Evolutionary conservation across 2,329 filamentous ascomycete genomes (phyloP).

Genomic region (Monosporascus sp.): DNA sequence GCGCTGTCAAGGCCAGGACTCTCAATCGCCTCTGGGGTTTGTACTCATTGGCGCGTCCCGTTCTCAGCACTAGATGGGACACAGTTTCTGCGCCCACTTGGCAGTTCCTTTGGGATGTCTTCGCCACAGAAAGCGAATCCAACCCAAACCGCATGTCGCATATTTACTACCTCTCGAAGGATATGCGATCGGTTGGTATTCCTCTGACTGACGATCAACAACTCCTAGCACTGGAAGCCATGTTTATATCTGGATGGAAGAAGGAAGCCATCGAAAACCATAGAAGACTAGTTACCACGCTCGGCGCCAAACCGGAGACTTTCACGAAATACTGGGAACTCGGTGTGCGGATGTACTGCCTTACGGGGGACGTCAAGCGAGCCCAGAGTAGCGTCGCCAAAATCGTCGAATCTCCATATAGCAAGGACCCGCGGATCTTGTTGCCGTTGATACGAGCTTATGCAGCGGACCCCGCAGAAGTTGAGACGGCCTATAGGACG

Average conservation of each 20-base stretch:
- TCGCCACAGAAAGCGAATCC: constrained; percentile 45
- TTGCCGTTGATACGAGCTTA: constrained; percentile 67
- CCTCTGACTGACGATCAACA: constrained; percentile 52
- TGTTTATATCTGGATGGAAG: constrained; percentile 58
- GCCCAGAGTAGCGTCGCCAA: constrained; percentile 52
- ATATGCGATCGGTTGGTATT: constrained; percentile 58
- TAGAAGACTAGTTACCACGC: constrained; percentile 49
- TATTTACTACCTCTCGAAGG: constrained; percentile 56
- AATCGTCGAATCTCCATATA: constrained; percentile 41
- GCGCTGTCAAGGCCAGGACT: constrained; percentile 8
- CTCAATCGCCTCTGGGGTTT: constrained; percentile 37
- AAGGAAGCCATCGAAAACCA: constrained; percentile 58
- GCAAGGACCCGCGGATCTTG: constrained; percentile 50
- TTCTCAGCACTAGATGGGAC: constrained; percentile 41
- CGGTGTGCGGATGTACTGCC: constrained; percentile 60
- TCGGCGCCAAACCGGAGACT: constrained; percentile 44
- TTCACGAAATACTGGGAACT: constrained; percentile 57
- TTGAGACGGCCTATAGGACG: constrained; percentile 57
- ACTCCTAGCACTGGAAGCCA: constrained; percentile 62
- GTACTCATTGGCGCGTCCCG: constrained; percentile 42
- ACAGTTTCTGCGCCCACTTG: constrained; percentile 57
- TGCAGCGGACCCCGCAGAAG: constrained; percentile 45
- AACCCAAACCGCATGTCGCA: constrained; percentile 56
- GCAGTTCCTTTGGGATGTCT: constrained; percentile 60
- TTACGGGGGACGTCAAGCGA: constrained; percentile 51